Base-by-base conservation (phyloP, 2,329 filamentous ascomycete genomes). In the Gyromitra esculenta region DNA sequence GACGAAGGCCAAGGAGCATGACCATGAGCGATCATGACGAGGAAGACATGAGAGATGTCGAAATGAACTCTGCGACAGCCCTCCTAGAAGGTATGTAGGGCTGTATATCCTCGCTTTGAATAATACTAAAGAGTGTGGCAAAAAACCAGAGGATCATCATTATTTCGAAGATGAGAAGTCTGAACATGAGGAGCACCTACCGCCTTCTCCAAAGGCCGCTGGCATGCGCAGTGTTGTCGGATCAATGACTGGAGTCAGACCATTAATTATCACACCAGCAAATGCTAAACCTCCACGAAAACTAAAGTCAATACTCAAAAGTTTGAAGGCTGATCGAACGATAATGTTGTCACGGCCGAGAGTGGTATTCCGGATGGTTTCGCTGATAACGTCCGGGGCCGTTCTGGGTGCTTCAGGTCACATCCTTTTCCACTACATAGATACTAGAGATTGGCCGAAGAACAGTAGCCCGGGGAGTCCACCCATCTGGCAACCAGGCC, bases 341-440 rank as follows among this genome's bases (percentile, higher is more conserved):
- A 48, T 75, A 69, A 6, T 74, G 3, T 43, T 77, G 6, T 77
- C 75, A 8, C 72, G 77, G 21, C 62, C 73, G 7, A 69, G 77
- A 37, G 67, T 79, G 9, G 59, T 78, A 48, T 67, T 79, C 45
- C 76, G 77, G 1, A 71, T 71, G 67, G 57, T 76, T 57, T 78
- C 76, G 11, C n/a, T 79, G 39, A 31, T 79, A 15, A 66, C 77
- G n/a, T 76, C 77, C 6, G 77, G 77, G 7, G 65, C 59, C 37
- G 68, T 71, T 13, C 11, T 78, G 5, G 77, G 76, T 0, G 39
- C 76, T 3, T 50, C 66, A 7, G 73, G 67, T 13, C 64, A 75
- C 37, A 75, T 79, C 4, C 63, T 79, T 15, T 79, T 57, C 43
- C 67, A 75, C 43, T 79, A 76, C 18, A 50, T 72, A 18, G 73